Base-by-base conservation (phyloP, 805 yeast species). In the Candida methanosorbosa region DNA sequence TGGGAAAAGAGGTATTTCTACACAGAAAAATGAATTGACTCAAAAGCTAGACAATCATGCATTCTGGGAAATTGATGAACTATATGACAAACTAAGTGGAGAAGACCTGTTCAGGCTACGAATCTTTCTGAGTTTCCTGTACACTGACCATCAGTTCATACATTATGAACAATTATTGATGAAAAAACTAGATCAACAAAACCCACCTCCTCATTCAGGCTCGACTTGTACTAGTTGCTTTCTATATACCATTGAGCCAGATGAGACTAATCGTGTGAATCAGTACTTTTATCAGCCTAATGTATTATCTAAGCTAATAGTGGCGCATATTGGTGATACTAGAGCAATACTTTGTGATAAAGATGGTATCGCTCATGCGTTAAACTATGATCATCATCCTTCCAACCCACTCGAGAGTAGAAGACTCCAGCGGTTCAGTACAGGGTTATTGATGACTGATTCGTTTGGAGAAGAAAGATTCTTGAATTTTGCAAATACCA, bases 291-390 rank as follows among this genome's bases (percentile, higher is more conserved):
- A 88, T 60, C 75, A 78, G 40, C 72, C 78, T n/a, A 63, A 68
- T 8, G 78, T 82, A 4, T 61, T 81, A 11, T 66, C 85, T 17
- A 76, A 77, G 46, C 56, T 92, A 17, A 69, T 83, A 1, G 73
- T 88, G 15, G 88, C 94, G 1, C 98, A 92, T 51, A 78, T 90
- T 12, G 98, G 98, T 5, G 98, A 92, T 53, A 82, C 97, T 3
- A 72, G 83, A 41, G 86, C 94, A 5, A 69, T 92, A 2, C 48
- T 92, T n/a, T 82, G 92, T 43, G 97, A 88, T 56, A 70, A 69
- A 37, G 57, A 68, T 36, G 97, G 97, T 3, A 61, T 72, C 27
- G 94, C 94, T 1, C 88, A 80, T 45, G 66, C 84, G 15, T 61
- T 92, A 34, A 84, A 95, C 2, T 66, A 72, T 25, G 72, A 78